Base-by-base conservation (phyloP, 2,329 filamentous ascomycete species). In the Talaromyces rugulosus region DNA sequence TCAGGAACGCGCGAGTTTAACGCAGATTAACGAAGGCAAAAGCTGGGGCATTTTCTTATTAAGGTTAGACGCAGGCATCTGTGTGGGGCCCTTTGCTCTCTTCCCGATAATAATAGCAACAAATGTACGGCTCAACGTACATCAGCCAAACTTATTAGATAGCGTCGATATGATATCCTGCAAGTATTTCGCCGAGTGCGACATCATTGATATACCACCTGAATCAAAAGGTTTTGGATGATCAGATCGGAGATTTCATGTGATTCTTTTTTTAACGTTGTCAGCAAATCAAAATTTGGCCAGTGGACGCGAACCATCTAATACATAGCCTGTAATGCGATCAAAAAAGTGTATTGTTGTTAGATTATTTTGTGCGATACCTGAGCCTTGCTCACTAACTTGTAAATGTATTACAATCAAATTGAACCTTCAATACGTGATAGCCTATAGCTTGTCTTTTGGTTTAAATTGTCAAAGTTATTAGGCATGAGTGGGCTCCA, bases 31-130 rank as follows among this genome's bases (percentile, higher is more conserved):
- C 18, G n/a, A 47, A 23, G 4, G 44, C 28, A 30, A 23, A 52
- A 52, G 28, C 47, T 53, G 50, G 50, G 50, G 50, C 50, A 53
- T 53, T 53, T 53, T 53, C 50, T 53, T 30, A 30, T 53, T 11
- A 11, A 12, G 50, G 50, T 53, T 53, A 53, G 50, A 23, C 23
- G 23, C 23, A 23, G 23, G 23, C 23, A 23, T 23, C 27, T 5
- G 14, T 53, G 28, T 53, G 50, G 50, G 50, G 50, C 27, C 50
- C 9, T 52, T 2, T 30, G 42, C 40, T 12, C 33, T 7, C 33
- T 42, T 42, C 33, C 34, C 36, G 36, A 40, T 40, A 40, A 40
- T 5, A 40, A 47, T 47, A 23, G 9, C 11, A 47, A 27, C n/a
- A 18, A 47, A 47, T 14, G 42, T 23, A 47, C 6, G n/a, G 9